Evolutionary conservation across 371 early-diverging fungal species (phyloP).

Genomic region (Circinella minor): DNA sequence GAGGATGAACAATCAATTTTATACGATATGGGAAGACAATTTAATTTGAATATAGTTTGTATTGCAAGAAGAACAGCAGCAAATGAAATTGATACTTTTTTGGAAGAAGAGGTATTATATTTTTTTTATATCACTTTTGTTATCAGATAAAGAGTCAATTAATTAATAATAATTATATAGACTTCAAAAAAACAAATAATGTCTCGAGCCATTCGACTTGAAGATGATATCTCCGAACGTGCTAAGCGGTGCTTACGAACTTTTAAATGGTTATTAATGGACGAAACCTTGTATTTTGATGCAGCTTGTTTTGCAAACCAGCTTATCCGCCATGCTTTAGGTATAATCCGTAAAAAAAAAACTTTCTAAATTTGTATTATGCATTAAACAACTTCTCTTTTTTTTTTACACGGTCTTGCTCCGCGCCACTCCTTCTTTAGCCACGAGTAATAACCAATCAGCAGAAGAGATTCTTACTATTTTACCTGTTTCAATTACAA

Average conservation of each 20-base stretch:
- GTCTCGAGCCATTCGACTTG: background rate
- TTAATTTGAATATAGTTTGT: slow-evolving; percentile 17
- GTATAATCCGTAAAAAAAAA: background rate
- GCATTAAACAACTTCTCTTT: background rate
- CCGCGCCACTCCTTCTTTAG: background rate
- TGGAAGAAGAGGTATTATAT: slow-evolving; percentile 4
- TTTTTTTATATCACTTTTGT: background rate
- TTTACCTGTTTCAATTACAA: background rate
- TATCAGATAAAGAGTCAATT: background rate
- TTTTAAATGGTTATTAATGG: slow-evolving; percentile 14
- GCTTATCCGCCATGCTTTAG: slow-evolving; percentile 5
- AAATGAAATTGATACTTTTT: background rate
- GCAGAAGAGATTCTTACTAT: background rate
- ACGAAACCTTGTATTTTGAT: slow-evolving; percentile 5
- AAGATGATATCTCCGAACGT: slow-evolving; percentile 4
- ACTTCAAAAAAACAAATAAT: background rate
- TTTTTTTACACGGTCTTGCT: background rate
- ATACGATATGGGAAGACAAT: slow-evolving; percentile 25
- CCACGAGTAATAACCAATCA: background rate
- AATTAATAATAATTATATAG: background rate
- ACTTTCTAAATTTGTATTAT: background rate
- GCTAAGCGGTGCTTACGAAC: slow-evolving; percentile 8
- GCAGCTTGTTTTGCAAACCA: slow-evolving; percentile 4
- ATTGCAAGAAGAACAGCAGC: slow-evolving; percentile 4
- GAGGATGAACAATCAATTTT: slow-evolving; percentile 25